Conservation (phyloP, 352 stramenopile species). For the Hyphochytrium catenoides region DNA sequence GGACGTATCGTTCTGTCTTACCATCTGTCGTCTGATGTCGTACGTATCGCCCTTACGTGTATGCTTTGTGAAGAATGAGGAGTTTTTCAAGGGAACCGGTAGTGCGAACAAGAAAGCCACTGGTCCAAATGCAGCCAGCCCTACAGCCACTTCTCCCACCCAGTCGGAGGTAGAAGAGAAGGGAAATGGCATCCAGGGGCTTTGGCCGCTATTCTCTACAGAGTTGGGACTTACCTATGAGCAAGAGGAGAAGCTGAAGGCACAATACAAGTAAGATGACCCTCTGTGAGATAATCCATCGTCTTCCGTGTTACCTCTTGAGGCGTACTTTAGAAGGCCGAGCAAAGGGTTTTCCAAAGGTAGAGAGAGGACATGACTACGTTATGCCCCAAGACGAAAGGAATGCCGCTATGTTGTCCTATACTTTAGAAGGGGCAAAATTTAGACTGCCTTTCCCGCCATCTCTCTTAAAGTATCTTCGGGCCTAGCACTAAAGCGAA, state of each 20-base stretch:
- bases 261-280: constrained; percentile 37
- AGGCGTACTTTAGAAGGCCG: too few species aligned
- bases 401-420: too few species aligned
- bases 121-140: constrained; percentile 17
- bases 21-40: not conserved
- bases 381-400: too few species aligned
- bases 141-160: constrained; percentile 16
- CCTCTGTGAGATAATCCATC: not conserved
- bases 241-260: constrained; percentile 65
- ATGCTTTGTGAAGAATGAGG: constrained; percentile 17
- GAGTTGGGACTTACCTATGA: constrained; percentile 60
- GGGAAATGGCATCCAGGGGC: constrained; percentile 22
- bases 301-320: not conserved
- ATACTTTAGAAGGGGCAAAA: too few species aligned
- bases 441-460: too few species aligned
- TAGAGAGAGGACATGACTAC: too few species aligned
- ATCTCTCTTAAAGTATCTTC: too few species aligned
- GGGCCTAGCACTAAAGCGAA: too few species aligned
- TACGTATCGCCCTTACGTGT: not conserved
- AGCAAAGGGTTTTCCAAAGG: too few species aligned
- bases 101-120: constrained; percentile 14
- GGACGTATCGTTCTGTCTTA: too few species aligned
- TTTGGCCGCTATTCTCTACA: constrained; percentile 43
- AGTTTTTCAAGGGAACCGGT: constrained; percentile 36
- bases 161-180: constrained; percentile 41